Base-by-base conservation (phyloP, 2,329 filamentous ascomycete genomes). In the Trichoderma sp. region DNA sequence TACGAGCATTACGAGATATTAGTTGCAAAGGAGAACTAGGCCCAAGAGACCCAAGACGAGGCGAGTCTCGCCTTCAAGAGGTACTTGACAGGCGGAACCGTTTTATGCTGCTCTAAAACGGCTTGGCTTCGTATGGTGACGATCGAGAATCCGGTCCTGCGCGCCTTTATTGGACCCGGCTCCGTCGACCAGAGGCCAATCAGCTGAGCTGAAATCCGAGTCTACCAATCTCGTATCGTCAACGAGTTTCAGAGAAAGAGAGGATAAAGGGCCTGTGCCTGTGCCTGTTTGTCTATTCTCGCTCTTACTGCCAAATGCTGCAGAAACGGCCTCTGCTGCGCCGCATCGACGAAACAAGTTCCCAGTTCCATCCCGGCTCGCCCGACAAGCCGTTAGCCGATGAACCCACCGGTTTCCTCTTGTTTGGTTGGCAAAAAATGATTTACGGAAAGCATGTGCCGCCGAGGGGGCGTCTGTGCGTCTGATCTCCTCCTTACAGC, bases 391-490 rank as follows among this genome's bases (percentile, higher is more conserved):
- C 47, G 26, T 24, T 21, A 47, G 34, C 53, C 34, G 36, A 43
- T 28, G 47, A 26, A 32, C 15, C 47, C 64, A 67, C 47, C n/a
- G 63, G 9, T 47, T 36, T 18, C 32, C 9, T 67, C 36, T 47
- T 21, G 14, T 24, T 32, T 39, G 36, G 28, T 21, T 21, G 28
- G 18, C n/a, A 21, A 14, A 14, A 14, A 24, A 60, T 14, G 24
- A 9, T 21, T 32, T 28, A n/a, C 65, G 65, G 65, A 68, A 68
- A 60, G n/a, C 53, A 60, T 39, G 56, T 68, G 65, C 65, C 65
- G 65, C 57, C 36, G 65, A 60, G 28, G 47, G 34, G 56, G 56
- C n/a, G 56, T 60, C 65, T 47, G 56, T 68, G 65, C 65, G 65
- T 32, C 26, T 12, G 56, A 60, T 43, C 65, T 68, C 65, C 65